Evolutionary conservation across 2,329 filamentous ascomycete species (phyloP).

Genomic region (Fusarium begoniae): DNA sequence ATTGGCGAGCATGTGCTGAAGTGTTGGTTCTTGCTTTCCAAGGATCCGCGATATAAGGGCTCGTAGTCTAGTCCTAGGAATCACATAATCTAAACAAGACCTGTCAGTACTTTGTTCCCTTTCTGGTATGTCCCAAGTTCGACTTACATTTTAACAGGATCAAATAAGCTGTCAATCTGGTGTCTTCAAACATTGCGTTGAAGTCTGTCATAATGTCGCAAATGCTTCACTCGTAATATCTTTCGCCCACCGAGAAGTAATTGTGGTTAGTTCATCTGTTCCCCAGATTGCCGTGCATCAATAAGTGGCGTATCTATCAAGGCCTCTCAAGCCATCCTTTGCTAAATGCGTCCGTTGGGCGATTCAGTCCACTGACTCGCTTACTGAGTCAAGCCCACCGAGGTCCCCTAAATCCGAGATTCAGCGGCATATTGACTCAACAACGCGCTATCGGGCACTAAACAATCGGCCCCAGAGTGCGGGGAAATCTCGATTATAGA

Average conservation of each 20-base stretch:
- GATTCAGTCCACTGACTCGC: neutral
- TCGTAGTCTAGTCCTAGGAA: neutral
- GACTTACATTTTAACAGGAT: neutral
- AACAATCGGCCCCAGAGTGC: neutral
- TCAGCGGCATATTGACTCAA: neutral
- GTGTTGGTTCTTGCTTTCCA: neutral
- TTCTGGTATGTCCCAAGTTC: neutral
- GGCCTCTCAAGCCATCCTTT: neutral
- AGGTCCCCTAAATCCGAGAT: neutral
- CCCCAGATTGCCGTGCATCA: neutral
- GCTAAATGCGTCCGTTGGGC: neutral
- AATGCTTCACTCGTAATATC: fast-evolving
- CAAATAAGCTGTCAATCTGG: neutral
- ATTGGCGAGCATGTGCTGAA: neutral
- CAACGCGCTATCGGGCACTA: neutral
- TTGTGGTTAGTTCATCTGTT: neutral
- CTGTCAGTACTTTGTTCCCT: neutral
- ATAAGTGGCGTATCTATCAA: neutral
- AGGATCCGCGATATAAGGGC: neutral
- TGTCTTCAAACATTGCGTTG: neutral
- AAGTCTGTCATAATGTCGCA: neutral
- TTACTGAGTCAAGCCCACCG: neutral
- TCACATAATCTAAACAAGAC: neutral
- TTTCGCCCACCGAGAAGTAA: neutral
- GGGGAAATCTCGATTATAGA: neutral